These are phyloP conservation scores for Talaromyces sp. DNA, from an alignment of 2,329 filamentous ascomycete genomes.

Conservation along the genomic window DNA sequence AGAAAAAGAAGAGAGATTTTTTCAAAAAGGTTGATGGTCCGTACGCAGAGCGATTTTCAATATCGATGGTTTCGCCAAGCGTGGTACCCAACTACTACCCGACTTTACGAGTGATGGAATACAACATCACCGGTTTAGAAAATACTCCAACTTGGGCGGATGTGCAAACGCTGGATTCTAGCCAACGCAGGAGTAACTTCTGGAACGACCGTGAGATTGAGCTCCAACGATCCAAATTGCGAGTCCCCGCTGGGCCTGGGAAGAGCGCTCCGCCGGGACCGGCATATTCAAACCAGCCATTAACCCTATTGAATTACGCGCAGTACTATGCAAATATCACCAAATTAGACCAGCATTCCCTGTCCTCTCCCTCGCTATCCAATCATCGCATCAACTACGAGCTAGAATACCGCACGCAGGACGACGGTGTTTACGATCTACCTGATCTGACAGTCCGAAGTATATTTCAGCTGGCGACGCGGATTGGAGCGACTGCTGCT, in stretches of 20 bases:
- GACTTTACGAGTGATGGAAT: constrained; percentile 82
- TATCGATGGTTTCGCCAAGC: constrained; percentile 77
- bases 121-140: constrained; percentile 80
- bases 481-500: constrained; percentile 56
- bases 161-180: background rate
- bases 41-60: constrained; percentile 78
- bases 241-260: constrained; percentile 66
- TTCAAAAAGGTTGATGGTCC: constrained; percentile 68
- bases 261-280: constrained; percentile 72
- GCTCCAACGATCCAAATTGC: constrained; percentile 42
- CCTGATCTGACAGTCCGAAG: constrained; percentile 79
- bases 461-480: constrained; percentile 71
- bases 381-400: constrained; percentile 63
- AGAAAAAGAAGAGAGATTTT: constrained; percentile 47
- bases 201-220: constrained; percentile 9
- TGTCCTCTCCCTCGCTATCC: constrained; percentile 15
- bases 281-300: constrained; percentile 78
- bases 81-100: constrained; percentile 92
- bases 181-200: background rate
- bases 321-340: constrained; percentile 97
- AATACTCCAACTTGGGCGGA: constrained; percentile 35
- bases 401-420: constrained; percentile 79
- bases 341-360: constrained; percentile 69
- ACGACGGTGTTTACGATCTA: constrained; percentile 69
- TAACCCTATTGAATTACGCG: constrained; percentile 73